phyloP scores from a whole-genome alignment of 2,329 filamentous ascomycete species.

The Hymenotorrendiella dingleyae region DNA sequence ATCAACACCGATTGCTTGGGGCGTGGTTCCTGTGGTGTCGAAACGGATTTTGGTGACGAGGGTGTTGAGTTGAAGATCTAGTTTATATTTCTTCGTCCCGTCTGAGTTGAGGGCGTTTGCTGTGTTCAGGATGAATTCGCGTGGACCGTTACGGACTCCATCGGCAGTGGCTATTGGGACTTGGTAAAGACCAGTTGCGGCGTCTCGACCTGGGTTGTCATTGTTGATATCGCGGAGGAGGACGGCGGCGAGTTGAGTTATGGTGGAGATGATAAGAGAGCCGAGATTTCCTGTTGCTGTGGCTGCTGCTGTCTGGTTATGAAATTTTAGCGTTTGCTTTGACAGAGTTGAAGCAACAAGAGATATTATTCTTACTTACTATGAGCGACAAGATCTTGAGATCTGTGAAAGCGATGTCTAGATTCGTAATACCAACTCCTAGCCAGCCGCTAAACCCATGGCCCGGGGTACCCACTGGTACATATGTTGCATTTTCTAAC shows the following conservation, averaged over 20 bases:
- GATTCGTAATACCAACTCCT: conserved; percentile 3
- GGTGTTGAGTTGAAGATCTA: conserved; percentile 12
- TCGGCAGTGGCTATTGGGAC: conserved; percentile 17
- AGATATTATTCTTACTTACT: no score
- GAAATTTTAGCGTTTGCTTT: no score
- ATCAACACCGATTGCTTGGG: conserved; percentile 36
- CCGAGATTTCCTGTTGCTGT: conserved; percentile 11
- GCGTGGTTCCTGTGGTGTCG: conserved; percentile 22
- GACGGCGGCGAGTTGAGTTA: conserved; percentile 8
- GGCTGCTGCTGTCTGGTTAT: no score
- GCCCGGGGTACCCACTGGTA: conserved; percentile 9
- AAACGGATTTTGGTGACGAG: conserved; percentile 38
- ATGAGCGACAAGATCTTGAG: conserved; percentile 13
- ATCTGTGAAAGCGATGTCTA: conserved; percentile 6
- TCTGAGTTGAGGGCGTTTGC: conserved; percentile 16
- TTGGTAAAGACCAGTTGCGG: conserved; percentile 19
- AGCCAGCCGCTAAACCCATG: conserved; percentile 10
- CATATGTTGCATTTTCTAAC: conserved; percentile 9
- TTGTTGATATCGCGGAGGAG: conserved; percentile 22
- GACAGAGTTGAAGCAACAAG: no score
- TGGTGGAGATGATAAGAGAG: conserved; percentile 3
- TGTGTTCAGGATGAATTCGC: conserved; percentile 23
- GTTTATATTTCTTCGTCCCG: conserved; percentile 16
- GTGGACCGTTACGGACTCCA: conserved; percentile 16
- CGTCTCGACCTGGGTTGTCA: conserved; percentile 13